These are phyloP conservation scores for Meyerozyma sp. DNA, from an alignment of 1,139 yeast species.

Conservation along the genomic window DNA sequence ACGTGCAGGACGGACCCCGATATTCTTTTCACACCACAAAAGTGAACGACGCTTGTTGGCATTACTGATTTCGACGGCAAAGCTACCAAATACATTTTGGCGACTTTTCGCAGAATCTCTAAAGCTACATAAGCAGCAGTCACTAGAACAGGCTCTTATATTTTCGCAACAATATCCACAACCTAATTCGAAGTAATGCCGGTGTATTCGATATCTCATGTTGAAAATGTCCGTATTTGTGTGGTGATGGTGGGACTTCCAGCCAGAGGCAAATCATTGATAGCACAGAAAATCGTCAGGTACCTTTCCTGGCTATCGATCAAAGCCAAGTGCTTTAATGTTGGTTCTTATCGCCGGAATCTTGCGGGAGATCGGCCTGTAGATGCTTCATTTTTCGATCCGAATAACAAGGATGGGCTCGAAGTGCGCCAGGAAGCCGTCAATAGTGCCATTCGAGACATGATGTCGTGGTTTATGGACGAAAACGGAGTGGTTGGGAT, in stretches of 20 bases:
- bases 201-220: conserved; percentile 69
- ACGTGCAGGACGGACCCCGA: background rate
- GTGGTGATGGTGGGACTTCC: conserved; percentile 76
- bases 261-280: conserved; percentile 71
- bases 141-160: background rate
- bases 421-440: conserved; percentile 66
- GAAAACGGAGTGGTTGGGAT: conserved; percentile 88
- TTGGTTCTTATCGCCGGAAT: conserved; percentile 75
- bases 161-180: background rate
- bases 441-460: conserved; percentile 67
- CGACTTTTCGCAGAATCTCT: background rate
- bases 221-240: conserved; percentile 65
- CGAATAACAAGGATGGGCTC: conserved; percentile 58
- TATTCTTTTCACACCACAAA: background rate
- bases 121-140: background rate
- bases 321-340: conserved; percentile 82
- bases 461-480: conserved; percentile 81
- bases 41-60: background rate
- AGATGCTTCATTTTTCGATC: conserved; percentile 72
- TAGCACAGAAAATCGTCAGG: conserved; percentile 79
- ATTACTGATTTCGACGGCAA: background rate
- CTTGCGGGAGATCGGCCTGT: conserved; percentile 37
- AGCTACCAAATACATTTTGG: background rate
- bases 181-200: conserved; percentile 40
- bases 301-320: conserved; percentile 90